A percentile compares a stretch with the other conserved stretches of the same genome.
phyloP scores from a whole-genome alignment of 2,329 filamentous ascomycete species.

The Mollisia scopiformis region DNA sequence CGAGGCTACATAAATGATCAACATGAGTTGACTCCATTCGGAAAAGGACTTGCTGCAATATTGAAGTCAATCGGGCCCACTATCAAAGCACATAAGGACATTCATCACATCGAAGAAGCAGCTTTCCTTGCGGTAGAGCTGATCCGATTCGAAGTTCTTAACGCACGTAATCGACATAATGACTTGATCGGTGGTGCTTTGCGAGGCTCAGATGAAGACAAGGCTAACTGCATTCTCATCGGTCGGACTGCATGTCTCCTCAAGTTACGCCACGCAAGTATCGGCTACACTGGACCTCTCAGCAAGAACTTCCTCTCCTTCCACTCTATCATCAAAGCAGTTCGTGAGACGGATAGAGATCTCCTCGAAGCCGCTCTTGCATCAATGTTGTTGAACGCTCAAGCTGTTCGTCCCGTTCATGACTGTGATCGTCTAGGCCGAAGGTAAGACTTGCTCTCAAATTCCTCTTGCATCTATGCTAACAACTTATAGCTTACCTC shows the following conservation, averaged over 20 bases:
- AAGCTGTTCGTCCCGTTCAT: constrained; percentile 69
- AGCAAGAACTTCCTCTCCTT: constrained; percentile 89
- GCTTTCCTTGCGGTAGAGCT: constrained; percentile 85
- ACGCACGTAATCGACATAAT: constrained; percentile 62
- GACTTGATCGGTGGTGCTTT: constrained; percentile 59
- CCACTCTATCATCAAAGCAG: constrained; percentile 78
- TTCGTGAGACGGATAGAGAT: constrained; percentile 80
- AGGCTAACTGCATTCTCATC: constrained; percentile 77
- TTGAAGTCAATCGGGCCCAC: constrained; percentile 62
- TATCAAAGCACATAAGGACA: constrained; percentile 45
- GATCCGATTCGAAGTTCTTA: constrained; percentile 77
- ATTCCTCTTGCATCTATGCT: constrained; percentile 1
- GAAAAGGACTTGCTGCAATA: constrained; percentile 74
- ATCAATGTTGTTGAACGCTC: constrained; percentile 79
- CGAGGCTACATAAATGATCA: constrained; percentile 80
- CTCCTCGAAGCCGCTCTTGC: constrained; percentile 81
- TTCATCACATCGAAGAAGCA: constrained; percentile 69
- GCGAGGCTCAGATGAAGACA: constrained; percentile 70
- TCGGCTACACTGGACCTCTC: constrained; percentile 92
- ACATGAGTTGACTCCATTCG: constrained; percentile 84
- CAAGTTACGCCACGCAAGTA: constrained; percentile 78
- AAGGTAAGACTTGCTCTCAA: constrained; percentile 55
- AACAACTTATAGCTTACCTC: constrained; percentile 57
- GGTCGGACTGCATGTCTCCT: constrained; percentile 85
- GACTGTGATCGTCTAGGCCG: constrained; percentile 69